phyloP scores from a whole-genome alignment of 106 monocot species.

The Posidonia australis region DNA sequence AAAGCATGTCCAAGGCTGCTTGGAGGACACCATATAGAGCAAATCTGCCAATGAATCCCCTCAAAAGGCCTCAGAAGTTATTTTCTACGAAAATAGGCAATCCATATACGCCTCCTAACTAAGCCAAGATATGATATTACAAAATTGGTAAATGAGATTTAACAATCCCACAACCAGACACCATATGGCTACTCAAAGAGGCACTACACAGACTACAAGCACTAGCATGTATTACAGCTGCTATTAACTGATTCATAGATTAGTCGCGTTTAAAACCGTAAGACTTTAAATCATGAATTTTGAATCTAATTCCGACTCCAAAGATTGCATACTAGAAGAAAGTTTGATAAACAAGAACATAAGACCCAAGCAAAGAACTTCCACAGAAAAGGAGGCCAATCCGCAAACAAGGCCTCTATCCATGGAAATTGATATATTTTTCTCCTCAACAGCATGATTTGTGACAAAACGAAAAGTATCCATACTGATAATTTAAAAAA shows the following conservation, averaged over 20 bases:
- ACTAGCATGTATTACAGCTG: neutral
- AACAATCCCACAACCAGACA: neutral
- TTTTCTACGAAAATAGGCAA: neutral
- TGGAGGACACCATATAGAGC: neutral
- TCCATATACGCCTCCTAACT: constrained; percentile 8
- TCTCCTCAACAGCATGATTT: neutral
- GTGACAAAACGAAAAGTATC: neutral
- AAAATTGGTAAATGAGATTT: neutral
- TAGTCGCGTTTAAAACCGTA: too few relatives aligned
- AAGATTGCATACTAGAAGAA: too few relatives aligned
- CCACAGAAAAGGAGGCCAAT: too few relatives aligned
- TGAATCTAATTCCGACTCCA: too few relatives aligned
- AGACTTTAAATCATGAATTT: too few relatives aligned
- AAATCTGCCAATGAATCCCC: neutral
- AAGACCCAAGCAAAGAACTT: neutral
- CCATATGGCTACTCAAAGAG: constrained; percentile 14
- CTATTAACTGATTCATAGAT: too few relatives aligned
- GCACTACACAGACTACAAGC: neutral
- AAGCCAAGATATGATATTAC: constrained; percentile 7
- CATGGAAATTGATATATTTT: neutral
- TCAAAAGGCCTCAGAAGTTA: constrained; percentile 1
- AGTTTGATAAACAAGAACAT: neutral
- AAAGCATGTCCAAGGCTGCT: neutral
- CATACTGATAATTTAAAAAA: neutral
- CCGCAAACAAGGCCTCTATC: too few relatives aligned